A percentile compares a stretch with the other conserved stretches of the same genome.
Evolutionary conservation across 2,329 filamentous ascomycete species (phyloP).

Genomic region (Fonsecaea pedrosoi): DNA sequence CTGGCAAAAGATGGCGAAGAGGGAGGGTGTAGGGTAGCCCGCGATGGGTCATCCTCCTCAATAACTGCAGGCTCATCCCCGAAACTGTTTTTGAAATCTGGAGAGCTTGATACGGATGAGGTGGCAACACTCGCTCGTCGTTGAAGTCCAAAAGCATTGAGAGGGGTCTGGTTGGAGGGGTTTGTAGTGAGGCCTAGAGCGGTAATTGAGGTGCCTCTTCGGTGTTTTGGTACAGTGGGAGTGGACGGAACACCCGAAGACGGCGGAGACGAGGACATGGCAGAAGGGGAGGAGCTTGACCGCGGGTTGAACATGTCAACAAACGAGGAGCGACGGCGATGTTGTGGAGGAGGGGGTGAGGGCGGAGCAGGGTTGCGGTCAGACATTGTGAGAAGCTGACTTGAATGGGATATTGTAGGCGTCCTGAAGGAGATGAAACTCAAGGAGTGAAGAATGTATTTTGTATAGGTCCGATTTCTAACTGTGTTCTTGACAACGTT

Average conservation of each 20-base stretch:
- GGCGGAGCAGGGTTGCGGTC: conserved; percentile 48
- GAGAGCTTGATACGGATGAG: conserved; percentile 53
- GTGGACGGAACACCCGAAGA: conserved; percentile 55
- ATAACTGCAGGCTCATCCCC: conserved; percentile 53
- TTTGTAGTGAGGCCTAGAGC: conserved; percentile 72
- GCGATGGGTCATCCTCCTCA: conserved; percentile 77
- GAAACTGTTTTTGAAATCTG: conserved; percentile 44
- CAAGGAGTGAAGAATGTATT: conserved; percentile 8
- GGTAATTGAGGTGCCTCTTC: conserved; percentile 76
- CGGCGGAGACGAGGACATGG: conserved; percentile 53
- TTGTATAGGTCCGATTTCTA: conserved; percentile 1
- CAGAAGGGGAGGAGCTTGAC: conserved; percentile 50
- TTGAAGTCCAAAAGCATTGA: conserved; percentile 57
- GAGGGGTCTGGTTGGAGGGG: conserved; percentile 60
- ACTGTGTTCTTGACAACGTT: conserved; percentile 6
- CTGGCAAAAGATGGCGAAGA: conserved; percentile 76
- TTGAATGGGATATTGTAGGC: not conserved
- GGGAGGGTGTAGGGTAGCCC: conserved; percentile 65
- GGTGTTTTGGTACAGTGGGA: conserved; percentile 58
- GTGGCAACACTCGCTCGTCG: conserved; percentile 75
- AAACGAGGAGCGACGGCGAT: conserved; percentile 56
- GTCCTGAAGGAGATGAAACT: not conserved
- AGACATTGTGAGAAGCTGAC: conserved; percentile 47
- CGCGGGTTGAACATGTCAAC: conserved; percentile 51
- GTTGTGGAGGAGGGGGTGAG: conserved; percentile 45